Evolutionary conservation across 2,329 filamentous ascomycete species (phyloP).

Genomic region (Zarea fungicola): DNA sequence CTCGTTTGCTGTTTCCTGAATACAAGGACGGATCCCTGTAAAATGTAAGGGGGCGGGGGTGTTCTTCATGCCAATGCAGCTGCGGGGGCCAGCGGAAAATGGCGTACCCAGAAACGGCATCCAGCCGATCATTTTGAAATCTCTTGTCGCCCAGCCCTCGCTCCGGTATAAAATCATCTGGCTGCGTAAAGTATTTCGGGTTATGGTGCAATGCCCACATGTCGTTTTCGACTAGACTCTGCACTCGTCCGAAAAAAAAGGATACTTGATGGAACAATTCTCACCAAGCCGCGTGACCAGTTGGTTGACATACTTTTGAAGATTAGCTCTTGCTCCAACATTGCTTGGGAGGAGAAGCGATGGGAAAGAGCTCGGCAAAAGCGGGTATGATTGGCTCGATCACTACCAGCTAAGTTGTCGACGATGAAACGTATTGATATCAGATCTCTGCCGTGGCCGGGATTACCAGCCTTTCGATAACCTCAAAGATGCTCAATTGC

Average conservation of each 20-base stretch:
- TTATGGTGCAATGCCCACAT: conserved; percentile 30
- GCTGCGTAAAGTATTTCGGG: conserved; percentile 26
- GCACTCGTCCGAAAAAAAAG: conserved; percentile 28
- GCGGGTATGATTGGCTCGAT: background rate
- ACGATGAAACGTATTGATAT: background rate
- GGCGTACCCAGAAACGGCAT: conserved; percentile 25
- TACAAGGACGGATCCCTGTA: background rate
- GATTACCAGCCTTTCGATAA: background rate
- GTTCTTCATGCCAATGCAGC: conserved; percentile 23
- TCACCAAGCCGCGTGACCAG: background rate
- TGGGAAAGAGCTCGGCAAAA: background rate
- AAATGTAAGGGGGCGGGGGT: background rate
- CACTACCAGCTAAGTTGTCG: background rate
- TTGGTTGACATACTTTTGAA: background rate
- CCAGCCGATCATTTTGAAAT: conserved; percentile 19
- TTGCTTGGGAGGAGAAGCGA: background rate
- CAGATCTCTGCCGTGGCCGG: background rate
- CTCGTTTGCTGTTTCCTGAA: background rate
- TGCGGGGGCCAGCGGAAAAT: conserved; percentile 25
- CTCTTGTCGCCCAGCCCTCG: conserved; percentile 27
- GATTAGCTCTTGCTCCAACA: background rate
- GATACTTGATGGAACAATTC: conserved; percentile 1
- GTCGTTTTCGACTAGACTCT: conserved; percentile 29
- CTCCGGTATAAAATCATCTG: conserved; percentile 33
- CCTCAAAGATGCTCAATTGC: background rate